Percentiles rank a stretch among this genome's conserved stretches.
Conservation (phyloP, 2,329 filamentous ascomycete species). For the Aspergillus melleus region DNA sequence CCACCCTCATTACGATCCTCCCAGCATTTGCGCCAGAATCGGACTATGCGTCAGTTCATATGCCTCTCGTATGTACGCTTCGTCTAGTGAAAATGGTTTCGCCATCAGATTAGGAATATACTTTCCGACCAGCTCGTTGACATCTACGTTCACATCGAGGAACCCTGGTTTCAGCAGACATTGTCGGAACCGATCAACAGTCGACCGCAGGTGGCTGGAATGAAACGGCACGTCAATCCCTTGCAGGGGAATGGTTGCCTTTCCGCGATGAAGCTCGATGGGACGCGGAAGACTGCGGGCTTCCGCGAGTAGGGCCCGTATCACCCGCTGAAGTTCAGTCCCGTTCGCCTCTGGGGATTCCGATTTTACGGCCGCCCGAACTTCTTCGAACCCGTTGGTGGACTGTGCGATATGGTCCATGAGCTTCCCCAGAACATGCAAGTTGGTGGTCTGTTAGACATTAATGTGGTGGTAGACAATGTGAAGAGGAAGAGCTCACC, state of each 20-base stretch:
- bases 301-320: conserved; percentile 63
- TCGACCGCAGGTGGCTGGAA: conserved; percentile 90
- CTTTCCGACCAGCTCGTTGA: conserved; percentile 89
- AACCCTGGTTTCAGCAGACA: conserved; percentile 59
- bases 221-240: conserved; percentile 93
- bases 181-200: conserved; percentile 94
- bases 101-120: conserved; percentile 98
- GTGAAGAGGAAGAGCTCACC: conserved; percentile 28
- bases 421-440: conserved; percentile 17
- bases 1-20: background rate
- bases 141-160: conserved; percentile 69
- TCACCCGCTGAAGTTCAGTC: conserved; percentile 2
- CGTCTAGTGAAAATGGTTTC: conserved; percentile 85
- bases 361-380: background rate
- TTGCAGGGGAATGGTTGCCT: conserved; percentile 89
- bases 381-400: background rate
- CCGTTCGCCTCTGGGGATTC: background rate
- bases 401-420: conserved; percentile 14
- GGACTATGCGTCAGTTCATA: conserved; percentile 72
- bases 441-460: conserved; percentile 10
- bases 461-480: background rate
- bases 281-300: conserved; percentile 71
- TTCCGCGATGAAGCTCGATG: conserved; percentile 85
- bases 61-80: conserved; percentile 97
- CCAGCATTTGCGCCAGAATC: conserved; percentile 15